Evolutionary conservation across 2,329 filamentous ascomycete genomes (phyloP).

Genomic region (Pyrenophora seminiperda): DNA sequence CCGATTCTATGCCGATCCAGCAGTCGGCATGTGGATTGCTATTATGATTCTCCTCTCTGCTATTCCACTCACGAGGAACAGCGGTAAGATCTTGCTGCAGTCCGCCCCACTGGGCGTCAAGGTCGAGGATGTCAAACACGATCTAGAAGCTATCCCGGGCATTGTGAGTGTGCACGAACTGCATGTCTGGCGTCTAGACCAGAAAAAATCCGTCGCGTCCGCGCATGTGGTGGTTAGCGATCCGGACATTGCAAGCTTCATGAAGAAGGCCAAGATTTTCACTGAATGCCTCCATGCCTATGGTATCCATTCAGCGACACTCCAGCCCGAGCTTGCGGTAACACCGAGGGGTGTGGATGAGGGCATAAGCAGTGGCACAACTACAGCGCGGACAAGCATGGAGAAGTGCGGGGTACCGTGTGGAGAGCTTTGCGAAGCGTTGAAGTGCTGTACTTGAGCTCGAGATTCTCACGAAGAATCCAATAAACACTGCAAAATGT

Average conservation of each 20-base stretch:
- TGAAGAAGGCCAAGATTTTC: slow-evolving; percentile 64
- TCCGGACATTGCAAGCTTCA: slow-evolving; percentile 62
- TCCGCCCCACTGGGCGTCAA: slow-evolving; percentile 66
- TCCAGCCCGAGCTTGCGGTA: slow-evolving; percentile 66
- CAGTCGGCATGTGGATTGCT: slow-evolving; percentile 69
- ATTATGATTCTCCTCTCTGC: slow-evolving; percentile 73
- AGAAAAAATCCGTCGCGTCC: slow-evolving; percentile 71
- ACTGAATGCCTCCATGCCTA: slow-evolving; percentile 74
- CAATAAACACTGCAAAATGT: background rate
- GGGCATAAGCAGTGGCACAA: slow-evolving; percentile 15
- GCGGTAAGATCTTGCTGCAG: slow-evolving; percentile 70
- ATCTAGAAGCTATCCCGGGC: slow-evolving; percentile 71
- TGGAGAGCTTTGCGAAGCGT: slow-evolving; percentile 56
- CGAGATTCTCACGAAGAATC: background rate
- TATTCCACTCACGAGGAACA: slow-evolving; percentile 64
- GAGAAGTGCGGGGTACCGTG: slow-evolving; percentile 60
- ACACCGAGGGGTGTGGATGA: background rate
- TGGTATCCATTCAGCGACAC: slow-evolving; percentile 71
- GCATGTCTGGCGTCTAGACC: slow-evolving; percentile 75
- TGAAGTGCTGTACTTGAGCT: slow-evolving; percentile 53
- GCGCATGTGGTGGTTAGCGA: slow-evolving; percentile 70
- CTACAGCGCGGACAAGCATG: slow-evolving; percentile 31
- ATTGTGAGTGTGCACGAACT: slow-evolving; percentile 72
- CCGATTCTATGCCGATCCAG: slow-evolving; percentile 75
- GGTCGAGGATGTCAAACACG: slow-evolving; percentile 67